These are phyloP conservation scores for Cudoniella acicularis DNA, from an alignment of 495 filamentous ascomycete species.

Conservation along the genomic window DNA sequence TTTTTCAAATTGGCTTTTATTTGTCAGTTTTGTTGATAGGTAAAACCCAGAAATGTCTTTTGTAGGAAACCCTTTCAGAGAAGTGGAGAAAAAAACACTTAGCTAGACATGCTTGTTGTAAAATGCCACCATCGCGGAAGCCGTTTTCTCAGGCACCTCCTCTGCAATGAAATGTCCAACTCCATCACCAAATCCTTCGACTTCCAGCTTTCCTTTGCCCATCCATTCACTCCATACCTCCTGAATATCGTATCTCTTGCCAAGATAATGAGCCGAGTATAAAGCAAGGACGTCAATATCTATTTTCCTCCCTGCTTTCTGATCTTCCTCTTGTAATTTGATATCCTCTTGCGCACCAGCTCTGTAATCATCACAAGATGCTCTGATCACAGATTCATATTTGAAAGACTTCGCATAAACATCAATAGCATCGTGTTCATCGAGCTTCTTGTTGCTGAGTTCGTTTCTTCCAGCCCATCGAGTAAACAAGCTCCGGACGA, in stretches of 20 bases:
- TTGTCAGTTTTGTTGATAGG: too few relatives aligned
- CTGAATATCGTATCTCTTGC: conserved; percentile 38
- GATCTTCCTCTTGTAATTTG: conserved; percentile 39
- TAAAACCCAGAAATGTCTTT: too few relatives aligned
- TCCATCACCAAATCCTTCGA: conserved; percentile 32
- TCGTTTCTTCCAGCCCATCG: conserved; percentile 28
- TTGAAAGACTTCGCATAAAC: conserved; percentile 41
- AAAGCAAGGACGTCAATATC: conserved; percentile 35
- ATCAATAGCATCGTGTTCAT: conserved; percentile 25
- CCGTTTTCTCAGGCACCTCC: conserved; percentile 40
- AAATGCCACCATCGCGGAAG: conserved; percentile 30
- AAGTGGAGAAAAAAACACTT: too few relatives aligned
- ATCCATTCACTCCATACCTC: conserved; percentile 45
- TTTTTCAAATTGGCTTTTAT: too few relatives aligned
- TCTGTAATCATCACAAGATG: conserved; percentile 45
- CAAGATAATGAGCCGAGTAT: conserved; percentile 42
- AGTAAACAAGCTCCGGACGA: conserved; percentile 27
- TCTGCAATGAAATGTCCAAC: conserved; percentile 50
- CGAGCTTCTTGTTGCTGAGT: conserved; percentile 11
- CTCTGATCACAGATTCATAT: conserved; percentile 31
- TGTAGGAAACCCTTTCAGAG: too few relatives aligned
- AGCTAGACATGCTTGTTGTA: conserved; percentile 4
- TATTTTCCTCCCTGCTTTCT: conserved; percentile 41
- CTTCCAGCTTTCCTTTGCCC: conserved; percentile 26
- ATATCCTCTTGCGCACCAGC: conserved; percentile 39